phyloP scores from a whole-genome alignment of 768 basidiomycete species.

The Neoboletus subvelutipes region DNA sequence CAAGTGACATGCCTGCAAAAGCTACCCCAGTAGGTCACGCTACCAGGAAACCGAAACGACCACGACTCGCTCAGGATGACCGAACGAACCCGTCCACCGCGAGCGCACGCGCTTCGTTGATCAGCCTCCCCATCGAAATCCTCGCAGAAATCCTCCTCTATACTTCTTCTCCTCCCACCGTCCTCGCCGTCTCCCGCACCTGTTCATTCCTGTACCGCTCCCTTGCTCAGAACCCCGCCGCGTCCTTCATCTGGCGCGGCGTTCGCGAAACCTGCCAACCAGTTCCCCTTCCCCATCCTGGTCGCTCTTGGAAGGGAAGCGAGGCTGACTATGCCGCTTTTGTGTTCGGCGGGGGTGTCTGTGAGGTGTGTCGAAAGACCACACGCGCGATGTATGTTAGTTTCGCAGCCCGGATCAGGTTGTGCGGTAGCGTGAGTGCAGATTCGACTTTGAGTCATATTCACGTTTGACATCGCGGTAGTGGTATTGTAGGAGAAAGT shows the following conservation, averaged over 20 bases:
- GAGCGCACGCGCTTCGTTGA: slow-evolving; percentile 3
- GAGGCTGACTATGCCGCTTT: slow-evolving; percentile 66
- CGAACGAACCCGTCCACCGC: background rate
- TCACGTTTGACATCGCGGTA: background rate
- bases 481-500: slow-evolving; percentile 22
- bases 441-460: background rate
- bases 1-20: background rate
- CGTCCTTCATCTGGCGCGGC: slow-evolving; percentile 58
- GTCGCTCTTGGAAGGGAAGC: slow-evolving; percentile 36
- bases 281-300: slow-evolving; percentile 42
- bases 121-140: slow-evolving; percentile 57
- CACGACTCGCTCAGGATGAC: background rate
- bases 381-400: slow-evolving; percentile 44
- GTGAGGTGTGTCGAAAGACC: slow-evolving; percentile 50
- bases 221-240: slow-evolving; percentile 43
- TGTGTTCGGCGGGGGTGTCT: slow-evolving; percentile 56
- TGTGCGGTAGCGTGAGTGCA: slow-evolving; percentile 43
- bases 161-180: slow-evolving; percentile 51
- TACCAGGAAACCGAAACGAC: slow-evolving; percentile 14
- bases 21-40: background rate
- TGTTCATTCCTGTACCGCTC: slow-evolving; percentile 53
- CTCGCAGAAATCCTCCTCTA: slow-evolving; percentile 59
- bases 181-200: slow-evolving; percentile 59
- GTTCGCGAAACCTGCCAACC: slow-evolving; percentile 42
- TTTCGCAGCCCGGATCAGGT: slow-evolving; percentile 45